Conservation (phyloP, 805 yeast species). For the Peterozyma xylosa region DNA sequence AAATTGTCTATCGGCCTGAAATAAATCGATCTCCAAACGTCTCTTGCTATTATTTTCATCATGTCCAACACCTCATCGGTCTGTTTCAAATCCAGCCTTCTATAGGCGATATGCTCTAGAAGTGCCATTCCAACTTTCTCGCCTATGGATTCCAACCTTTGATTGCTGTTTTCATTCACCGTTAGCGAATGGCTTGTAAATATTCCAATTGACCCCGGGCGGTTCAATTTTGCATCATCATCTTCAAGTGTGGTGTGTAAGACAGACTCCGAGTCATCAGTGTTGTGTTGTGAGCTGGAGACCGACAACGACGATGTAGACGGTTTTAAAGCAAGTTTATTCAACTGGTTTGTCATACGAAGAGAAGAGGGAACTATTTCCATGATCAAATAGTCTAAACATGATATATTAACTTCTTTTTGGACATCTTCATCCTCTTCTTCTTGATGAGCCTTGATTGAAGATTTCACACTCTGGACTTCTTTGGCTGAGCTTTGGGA, state of each 20-base stretch:
- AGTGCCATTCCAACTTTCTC: constrained; percentile 33
- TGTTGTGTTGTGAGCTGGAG: constrained; percentile 5
- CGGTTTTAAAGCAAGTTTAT: constrained; percentile 13
- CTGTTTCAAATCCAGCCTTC: constrained; percentile 21
- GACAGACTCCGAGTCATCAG: constrained; percentile 2
- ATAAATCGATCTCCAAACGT: constrained; percentile 77
- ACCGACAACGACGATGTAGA: constrained; percentile 6
- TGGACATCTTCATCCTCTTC: not conserved
- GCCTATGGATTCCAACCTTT: constrained; percentile 65
- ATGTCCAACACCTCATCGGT: constrained; percentile 65
- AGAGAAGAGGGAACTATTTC: constrained; percentile 73
- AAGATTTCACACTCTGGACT: too few species aligned
- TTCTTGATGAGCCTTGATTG: too few species aligned
- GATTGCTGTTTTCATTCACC: constrained; percentile 41
- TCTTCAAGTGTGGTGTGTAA: constrained; percentile 7
- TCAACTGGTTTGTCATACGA: constrained; percentile 46
- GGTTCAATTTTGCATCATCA: constrained; percentile 9
- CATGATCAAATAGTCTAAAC: constrained; percentile 59
- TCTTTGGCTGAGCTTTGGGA: too few species aligned
- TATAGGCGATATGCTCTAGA: constrained; percentile 20
- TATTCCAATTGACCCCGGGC: constrained; percentile 34
- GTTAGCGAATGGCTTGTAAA: constrained; percentile 25
- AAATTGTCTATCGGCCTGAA: constrained; percentile 87
- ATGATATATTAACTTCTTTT: constrained; percentile 44
- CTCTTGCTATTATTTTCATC: constrained; percentile 89